A percentile compares a stretch with the other conserved stretches of the same genome.
phyloP scores from a whole-genome alignment of 495 filamentous ascomycete genomes.

The Trichocladium uniseriatum region DNA sequence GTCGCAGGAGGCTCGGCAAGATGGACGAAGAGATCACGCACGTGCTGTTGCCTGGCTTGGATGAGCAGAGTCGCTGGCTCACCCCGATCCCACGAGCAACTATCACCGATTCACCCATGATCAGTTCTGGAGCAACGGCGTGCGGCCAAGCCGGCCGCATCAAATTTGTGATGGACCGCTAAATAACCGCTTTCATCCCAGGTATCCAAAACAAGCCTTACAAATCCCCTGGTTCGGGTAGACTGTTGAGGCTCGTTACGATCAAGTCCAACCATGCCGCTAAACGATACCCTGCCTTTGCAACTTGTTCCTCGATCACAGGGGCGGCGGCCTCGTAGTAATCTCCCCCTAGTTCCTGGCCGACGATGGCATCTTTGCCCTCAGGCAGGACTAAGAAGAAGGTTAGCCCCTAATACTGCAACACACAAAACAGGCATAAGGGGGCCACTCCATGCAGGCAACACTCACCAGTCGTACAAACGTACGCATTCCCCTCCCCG shows the following conservation, averaged over 20 bases:
- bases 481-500: slow-evolving; percentile 47
- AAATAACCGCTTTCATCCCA: no score
- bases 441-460: neutral
- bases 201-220: slow-evolving; percentile 1
- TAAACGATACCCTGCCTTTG: slow-evolving; percentile 62
- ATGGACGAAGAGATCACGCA: no score
- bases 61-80: no score
- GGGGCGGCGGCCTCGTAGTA: slow-evolving; percentile 56
- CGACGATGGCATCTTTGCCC: slow-evolving; percentile 42
- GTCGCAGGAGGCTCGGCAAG: no score
- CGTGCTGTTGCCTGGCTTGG: no score
- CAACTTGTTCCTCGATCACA: slow-evolving; percentile 63
- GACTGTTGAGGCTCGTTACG: slow-evolving; percentile 19
- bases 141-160: no score
- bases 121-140: no score
- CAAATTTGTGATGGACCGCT: no score
- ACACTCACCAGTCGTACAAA: slow-evolving; percentile 44
- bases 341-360: slow-evolving; percentile 48
- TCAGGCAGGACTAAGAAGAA: slow-evolving; percentile 42
- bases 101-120: no score
- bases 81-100: neutral
- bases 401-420: neutral
- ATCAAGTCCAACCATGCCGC: slow-evolving; percentile 53
- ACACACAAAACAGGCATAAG: no score
- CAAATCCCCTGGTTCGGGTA: slow-evolving; percentile 8